These are phyloP conservation scores for Rhizophora apiculata DNA, from an alignment of 345 rosid species.

Conservation along the genomic window DNA sequence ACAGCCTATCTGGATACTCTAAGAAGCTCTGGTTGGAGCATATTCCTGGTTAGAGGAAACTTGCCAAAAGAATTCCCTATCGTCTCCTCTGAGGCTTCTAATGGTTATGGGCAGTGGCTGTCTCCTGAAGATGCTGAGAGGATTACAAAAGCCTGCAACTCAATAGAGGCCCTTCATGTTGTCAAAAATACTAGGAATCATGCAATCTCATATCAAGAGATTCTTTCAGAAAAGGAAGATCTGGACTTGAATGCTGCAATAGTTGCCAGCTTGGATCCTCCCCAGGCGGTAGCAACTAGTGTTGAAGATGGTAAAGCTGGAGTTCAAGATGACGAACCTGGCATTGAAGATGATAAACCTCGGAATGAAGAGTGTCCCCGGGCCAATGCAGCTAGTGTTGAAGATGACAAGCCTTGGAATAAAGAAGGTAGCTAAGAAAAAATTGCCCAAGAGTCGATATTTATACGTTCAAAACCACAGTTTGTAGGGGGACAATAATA, in stretches of 20 bases:
- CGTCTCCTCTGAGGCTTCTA: conserved; percentile 66
- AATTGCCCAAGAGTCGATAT: conserved; percentile 10
- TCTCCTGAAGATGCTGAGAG: conserved; percentile 85
- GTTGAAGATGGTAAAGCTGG: conserved; percentile 21
- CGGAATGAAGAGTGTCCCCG: conserved; percentile 1
- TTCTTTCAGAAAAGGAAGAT: conserved; percentile 59
- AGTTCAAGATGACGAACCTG: too few species aligned
- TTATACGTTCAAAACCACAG: conserved; percentile 8
- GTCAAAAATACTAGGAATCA: conserved; percentile 34
- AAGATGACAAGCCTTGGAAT: conserved; percentile 25
- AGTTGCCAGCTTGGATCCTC: conserved; percentile 81
- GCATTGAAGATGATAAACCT: conserved; percentile 18
- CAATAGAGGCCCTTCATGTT: conserved; percentile 31
- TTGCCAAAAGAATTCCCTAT: conserved; percentile 80
- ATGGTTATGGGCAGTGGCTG: conserved; percentile 83
- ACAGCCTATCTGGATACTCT: conserved; percentile 82
- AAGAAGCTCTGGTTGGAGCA: conserved; percentile 89
- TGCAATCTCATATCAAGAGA: conserved; percentile 35
- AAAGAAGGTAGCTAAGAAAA: conserved; percentile 32
- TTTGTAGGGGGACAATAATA: conserved; percentile 17
- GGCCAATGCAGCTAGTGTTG: not conserved
- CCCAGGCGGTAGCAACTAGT: conserved; percentile 32
- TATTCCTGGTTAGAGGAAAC: conserved; percentile 83
- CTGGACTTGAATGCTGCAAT: conserved; percentile 84
- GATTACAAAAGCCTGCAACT: conserved; percentile 58